Conservation (phyloP, 495 filamentous ascomycete species). For the Cenococcum geophilum region DNA sequence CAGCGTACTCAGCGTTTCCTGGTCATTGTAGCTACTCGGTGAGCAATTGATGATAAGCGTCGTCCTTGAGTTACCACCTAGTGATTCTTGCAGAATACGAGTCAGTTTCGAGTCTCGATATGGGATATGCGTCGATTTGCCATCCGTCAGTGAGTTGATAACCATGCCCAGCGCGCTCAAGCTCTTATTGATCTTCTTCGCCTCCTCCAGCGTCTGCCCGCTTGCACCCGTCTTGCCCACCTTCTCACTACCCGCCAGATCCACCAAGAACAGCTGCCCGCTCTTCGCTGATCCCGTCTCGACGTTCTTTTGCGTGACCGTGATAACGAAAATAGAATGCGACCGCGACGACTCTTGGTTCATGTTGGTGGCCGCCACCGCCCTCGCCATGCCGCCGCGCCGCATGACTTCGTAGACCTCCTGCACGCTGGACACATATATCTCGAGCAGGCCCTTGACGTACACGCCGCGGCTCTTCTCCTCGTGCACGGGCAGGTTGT, state of each 20-base stretch:
- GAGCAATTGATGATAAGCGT: slow-evolving; percentile 98
- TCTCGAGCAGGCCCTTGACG: slow-evolving; percentile 89
- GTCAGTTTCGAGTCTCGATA: slow-evolving; percentile 99
- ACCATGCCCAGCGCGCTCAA: slow-evolving; percentile 97
- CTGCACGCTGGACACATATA: slow-evolving; percentile 90
- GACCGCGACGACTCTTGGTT: slow-evolving; percentile 98
- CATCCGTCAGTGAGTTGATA: slow-evolving; percentile 95
- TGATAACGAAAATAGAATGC: slow-evolving; percentile 97
- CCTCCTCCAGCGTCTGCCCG: slow-evolving; percentile 95
- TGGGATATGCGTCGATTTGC: slow-evolving; percentile 94
- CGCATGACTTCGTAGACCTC: slow-evolving; percentile 98
- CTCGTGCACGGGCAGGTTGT: slow-evolving; percentile 94
- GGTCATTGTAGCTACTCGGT: slow-evolving; percentile 95
- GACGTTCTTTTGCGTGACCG: slow-evolving; percentile 94
- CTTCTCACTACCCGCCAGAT: slow-evolving; percentile 96
- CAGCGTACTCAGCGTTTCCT: slow-evolving; percentile 87
- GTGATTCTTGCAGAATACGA: slow-evolving; percentile 88
- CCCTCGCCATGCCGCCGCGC: slow-evolving; percentile 78
- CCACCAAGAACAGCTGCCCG: slow-evolving; percentile 92
- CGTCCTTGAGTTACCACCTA: slow-evolving; percentile 95
- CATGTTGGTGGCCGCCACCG: slow-evolving; percentile 99
- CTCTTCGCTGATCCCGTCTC: slow-evolving; percentile 96
- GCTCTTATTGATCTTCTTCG: slow-evolving; percentile 99
- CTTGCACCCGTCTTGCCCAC: slow-evolving; percentile 97
- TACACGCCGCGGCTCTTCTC: slow-evolving; percentile 96